Evolutionary conservation across 192 early-diverging fungal genomes (phyloP).

Genomic region (Gaertneriomyces semiglobifer): DNA sequence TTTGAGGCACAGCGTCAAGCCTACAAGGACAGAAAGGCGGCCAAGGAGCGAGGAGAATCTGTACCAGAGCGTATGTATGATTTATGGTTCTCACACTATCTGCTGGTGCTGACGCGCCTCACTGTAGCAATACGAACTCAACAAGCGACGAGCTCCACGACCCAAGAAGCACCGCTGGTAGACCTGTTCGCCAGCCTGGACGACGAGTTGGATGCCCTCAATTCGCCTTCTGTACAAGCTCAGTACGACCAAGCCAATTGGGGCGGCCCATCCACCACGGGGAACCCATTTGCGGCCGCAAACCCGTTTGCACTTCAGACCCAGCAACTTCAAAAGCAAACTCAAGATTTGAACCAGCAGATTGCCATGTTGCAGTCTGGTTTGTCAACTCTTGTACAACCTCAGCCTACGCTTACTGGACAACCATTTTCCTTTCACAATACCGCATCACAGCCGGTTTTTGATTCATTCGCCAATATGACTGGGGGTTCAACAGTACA

Average conservation of each 20-base stretch:
- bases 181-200: constrained; percentile 49
- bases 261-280: constrained; percentile 15
- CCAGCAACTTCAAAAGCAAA: constrained; percentile 29
- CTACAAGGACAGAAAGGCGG: constrained; percentile 44
- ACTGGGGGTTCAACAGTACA: background rate
- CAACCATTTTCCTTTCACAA: background rate
- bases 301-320: constrained; percentile 23
- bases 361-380: constrained; percentile 13
- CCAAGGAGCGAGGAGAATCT: constrained; percentile 11
- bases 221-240: constrained; percentile 32
- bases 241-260: constrained; percentile 25
- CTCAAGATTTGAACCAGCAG: constrained; percentile 21
- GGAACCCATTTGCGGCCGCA: constrained; percentile 21
- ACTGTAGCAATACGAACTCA: constrained; percentile 8
- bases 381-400: constrained; percentile 2
- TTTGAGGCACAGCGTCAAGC: constrained; percentile 60
- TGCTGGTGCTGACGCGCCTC: background rate
- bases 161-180: constrained; percentile 19
- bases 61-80: background rate
- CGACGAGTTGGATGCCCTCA: constrained; percentile 35
- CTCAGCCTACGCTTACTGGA: background rate
- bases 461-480: background rate
- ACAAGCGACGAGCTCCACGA: constrained; percentile 12
- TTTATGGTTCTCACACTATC: background rate
- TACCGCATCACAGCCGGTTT: background rate